A percentile compares a stretch with the other conserved stretches of the same genome.
Evolutionary conservation across 139 green algal species (phyloP).

Genomic region (Raphidocelis subcapitata): DNA sequence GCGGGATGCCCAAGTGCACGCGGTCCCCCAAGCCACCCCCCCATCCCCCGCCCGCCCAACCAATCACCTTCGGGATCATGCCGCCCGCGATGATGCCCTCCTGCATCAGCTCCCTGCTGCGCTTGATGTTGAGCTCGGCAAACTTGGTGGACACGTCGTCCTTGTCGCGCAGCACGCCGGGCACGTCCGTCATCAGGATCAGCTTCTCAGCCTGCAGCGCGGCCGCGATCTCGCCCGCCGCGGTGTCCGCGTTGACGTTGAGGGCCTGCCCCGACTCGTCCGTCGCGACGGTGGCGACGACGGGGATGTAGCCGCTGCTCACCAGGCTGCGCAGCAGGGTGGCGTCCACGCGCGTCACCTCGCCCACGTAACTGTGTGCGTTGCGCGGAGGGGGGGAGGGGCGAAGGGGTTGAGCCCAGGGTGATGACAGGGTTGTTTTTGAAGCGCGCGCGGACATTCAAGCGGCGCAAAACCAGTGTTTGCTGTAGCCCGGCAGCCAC

Average conservation of each 20-base stretch:
- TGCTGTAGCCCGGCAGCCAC: no score
- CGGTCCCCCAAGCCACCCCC: no score
- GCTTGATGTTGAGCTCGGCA: slow-evolving; percentile 69
- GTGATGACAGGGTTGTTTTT: no score
- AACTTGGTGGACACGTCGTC: slow-evolving; percentile 84
- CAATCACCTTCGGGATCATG: slow-evolving; percentile 93
- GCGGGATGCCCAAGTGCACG: no score
- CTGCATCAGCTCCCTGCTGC: slow-evolving; percentile 74
- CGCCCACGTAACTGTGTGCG: slow-evolving; percentile 79
- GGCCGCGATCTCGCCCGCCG: slow-evolving; percentile 94
- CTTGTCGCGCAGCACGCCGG: slow-evolving; percentile 89
- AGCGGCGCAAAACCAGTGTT: no score
- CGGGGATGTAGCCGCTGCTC: slow-evolving; percentile 84
- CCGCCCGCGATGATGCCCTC: slow-evolving; percentile 94
- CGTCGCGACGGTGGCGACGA: slow-evolving; percentile 93
- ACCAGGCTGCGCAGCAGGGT: slow-evolving; percentile 75
- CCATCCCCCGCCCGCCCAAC: no score
- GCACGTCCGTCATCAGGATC: slow-evolving; percentile 98
- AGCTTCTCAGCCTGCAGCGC: slow-evolving; percentile 96
- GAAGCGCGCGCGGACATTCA: no score
- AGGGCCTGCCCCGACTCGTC: slow-evolving; percentile 85
- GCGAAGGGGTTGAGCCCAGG: no score
- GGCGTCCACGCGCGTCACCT: slow-evolving; percentile 86
- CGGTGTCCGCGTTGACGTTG: slow-evolving; percentile 99
- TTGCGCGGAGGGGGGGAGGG: no score